Evolutionary conservation across 2,329 filamentous ascomycete genomes (phyloP), one percentile per base, ranked within the genome.

Genomic region (Cryphonectria parasitica): DNA sequence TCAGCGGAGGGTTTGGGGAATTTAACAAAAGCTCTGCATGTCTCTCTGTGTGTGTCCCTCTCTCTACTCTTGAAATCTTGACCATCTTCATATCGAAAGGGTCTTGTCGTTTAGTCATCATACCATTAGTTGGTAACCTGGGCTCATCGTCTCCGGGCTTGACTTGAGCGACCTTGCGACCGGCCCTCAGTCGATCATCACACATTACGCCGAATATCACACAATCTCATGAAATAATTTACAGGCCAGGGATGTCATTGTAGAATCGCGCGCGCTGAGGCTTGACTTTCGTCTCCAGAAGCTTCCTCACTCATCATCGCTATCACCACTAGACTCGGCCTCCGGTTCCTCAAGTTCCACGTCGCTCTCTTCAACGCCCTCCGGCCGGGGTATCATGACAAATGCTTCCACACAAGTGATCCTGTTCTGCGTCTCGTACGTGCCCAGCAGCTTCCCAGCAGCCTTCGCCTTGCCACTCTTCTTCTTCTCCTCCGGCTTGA

Each of bases 371-470:
- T 89, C 89, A 61, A 85, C 83, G 31, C 86, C 87, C 56, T 90
- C 89, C 22, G 88, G 87, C 63, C 86, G 84, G 75, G 90, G 87
- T 79, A 92, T 87, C 93, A 98, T 97, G 73, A 93, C 84, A 82
- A 97, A 98, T 31, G 91, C 91, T 75, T 89, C 90, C 76, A 98
- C 78, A 79, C 96, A 98, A 52, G 95, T 98, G 75, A 98, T 94
- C 69, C 96, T 86, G 79, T 95, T 95, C 62, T 91, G 90, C 31
- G 95, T 97, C 80, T 95, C 91, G 77, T 96, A 96, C 43, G 88
- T 90, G 22, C 91, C 94, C 61, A 97, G 79, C 69, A 97, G 78
- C 74, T 82, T 86, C 41, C 93, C 94, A 31, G 92, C 75, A 72
- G 81, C 78, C 74, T 75, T 78, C 49, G 25, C n/a, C n/a, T 75